phyloP scores from a whole-genome alignment of 495 filamentous ascomycete species.

The Lindgomyces ingoldianus region DNA sequence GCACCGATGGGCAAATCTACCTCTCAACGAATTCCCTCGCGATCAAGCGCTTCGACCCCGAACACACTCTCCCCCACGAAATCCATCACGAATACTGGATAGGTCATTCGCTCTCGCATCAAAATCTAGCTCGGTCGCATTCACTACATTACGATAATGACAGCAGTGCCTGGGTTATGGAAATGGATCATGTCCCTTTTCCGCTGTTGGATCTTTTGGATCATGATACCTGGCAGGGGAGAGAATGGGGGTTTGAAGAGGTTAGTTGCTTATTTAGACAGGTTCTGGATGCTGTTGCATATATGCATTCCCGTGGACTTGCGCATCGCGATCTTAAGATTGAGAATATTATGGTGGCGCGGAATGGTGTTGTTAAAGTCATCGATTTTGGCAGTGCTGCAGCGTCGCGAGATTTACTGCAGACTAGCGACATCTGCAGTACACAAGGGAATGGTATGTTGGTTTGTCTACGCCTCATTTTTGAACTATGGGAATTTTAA shows the following conservation, averaged over 20 bases:
- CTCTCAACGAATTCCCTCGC: background rate
- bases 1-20: background rate
- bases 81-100: slow-evolving; percentile 9
- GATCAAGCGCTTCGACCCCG: background rate
- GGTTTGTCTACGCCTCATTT: background rate
- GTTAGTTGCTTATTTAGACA: background rate
- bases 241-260: background rate
- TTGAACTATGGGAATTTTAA: background rate
- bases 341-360: slow-evolving; percentile 9
- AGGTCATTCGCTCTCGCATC: slow-evolving; percentile 6
- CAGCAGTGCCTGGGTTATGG: background rate
- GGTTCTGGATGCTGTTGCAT: background rate
- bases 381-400: slow-evolving; percentile 7
- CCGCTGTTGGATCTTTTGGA: slow-evolving; percentile 3
- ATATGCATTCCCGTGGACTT: background rate
- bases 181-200: slow-evolving; percentile 8
- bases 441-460: background rate
- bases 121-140: background rate
- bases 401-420: background rate
- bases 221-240: background rate
- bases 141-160: background rate
- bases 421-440: background rate
- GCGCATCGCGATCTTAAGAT: slow-evolving; percentile 14
- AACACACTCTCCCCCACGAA: background rate
- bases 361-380: slow-evolving; percentile 5